Conservation (phyloP, 2,329 filamentous ascomycete species). For the Trichocomaceae sp. region DNA sequence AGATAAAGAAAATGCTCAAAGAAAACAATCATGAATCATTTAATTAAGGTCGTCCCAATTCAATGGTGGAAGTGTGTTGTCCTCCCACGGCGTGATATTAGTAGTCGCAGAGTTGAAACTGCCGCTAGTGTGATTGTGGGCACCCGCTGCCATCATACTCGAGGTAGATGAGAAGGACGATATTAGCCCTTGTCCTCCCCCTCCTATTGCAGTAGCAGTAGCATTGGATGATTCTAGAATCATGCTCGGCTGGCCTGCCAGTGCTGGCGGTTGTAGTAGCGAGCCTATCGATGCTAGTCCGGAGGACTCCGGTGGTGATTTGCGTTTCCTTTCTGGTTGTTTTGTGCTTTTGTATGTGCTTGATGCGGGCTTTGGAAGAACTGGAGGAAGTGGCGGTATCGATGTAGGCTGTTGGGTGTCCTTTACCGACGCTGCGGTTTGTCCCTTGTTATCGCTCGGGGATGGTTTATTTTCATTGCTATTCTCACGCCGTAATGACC, state of each 20-base stretch:
- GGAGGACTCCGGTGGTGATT: not conserved
- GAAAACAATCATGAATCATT: not conserved
- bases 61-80: slow-evolving; percentile 36
- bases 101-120: slow-evolving; percentile 3
- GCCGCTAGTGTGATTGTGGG: not conserved
- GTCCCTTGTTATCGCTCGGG: not conserved
- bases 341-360: not conserved
- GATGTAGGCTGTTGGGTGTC: not conserved
- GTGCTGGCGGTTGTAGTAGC: slow-evolving; percentile 21
- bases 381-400: not conserved
- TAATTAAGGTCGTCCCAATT: slow-evolving; percentile 34
- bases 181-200: not conserved
- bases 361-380: slow-evolving; percentile 19
- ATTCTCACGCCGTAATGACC: slow-evolving; percentile 11
- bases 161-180: slow-evolving; percentile 4
- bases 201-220: not conserved
- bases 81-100: slow-evolving; percentile 24
- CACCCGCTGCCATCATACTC: not conserved
- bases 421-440: not conserved
- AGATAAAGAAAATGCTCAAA: not conserved
- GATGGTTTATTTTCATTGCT: not conserved
- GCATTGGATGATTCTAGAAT: slow-evolving; percentile 1
- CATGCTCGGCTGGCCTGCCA: slow-evolving; percentile 20
- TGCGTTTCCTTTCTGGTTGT: slow-evolving; percentile 2
- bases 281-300: slow-evolving; percentile 10